Percentiles rank a stretch among this genome's conserved stretches.
Evolutionary conservation across 2,329 filamentous ascomycete genomes (phyloP).

Genomic region (Claviceps capensis): DNA sequence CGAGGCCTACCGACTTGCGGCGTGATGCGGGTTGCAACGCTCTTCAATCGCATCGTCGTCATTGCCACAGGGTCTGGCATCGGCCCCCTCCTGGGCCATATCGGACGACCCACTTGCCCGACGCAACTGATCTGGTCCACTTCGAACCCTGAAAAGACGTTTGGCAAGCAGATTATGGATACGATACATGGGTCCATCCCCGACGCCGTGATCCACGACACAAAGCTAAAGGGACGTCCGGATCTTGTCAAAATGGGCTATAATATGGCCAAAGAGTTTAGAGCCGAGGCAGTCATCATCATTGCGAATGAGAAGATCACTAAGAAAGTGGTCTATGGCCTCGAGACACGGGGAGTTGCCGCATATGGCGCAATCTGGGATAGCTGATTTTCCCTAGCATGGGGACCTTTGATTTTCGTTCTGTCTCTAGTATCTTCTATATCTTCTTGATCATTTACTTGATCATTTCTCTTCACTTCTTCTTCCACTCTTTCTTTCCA

Average conservation of each 20-base stretch:
- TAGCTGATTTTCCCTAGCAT: conserved; percentile 14
- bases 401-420: too few species aligned
- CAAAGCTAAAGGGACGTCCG: conserved; percentile 41
- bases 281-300: conserved; percentile 57
- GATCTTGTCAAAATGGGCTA: conserved; percentile 38
- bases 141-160: conserved; percentile 46
- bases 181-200: conserved; percentile 44
- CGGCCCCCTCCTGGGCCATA: conserved; percentile 49
- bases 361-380: conserved; percentile 68
- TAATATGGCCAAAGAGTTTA: conserved; percentile 41
- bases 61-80: conserved; percentile 64
- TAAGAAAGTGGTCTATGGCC: conserved; percentile 51
- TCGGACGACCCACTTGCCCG: conserved; percentile 35
- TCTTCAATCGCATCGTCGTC: conserved; percentile 52
- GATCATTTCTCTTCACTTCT: background rate
- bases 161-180: conserved; percentile 41
- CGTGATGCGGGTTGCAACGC: conserved; percentile 50
- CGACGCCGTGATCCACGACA: conserved; percentile 55
- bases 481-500: background rate
- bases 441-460: background rate
- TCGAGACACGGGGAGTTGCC: conserved; percentile 51
- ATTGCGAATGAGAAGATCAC: conserved; percentile 59
- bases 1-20: conserved; percentile 54
- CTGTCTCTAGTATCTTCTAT: background rate
- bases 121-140: conserved; percentile 58